Base-by-base conservation (phyloP, 75 land plant species). In the Azolla pinnata region DNA sequence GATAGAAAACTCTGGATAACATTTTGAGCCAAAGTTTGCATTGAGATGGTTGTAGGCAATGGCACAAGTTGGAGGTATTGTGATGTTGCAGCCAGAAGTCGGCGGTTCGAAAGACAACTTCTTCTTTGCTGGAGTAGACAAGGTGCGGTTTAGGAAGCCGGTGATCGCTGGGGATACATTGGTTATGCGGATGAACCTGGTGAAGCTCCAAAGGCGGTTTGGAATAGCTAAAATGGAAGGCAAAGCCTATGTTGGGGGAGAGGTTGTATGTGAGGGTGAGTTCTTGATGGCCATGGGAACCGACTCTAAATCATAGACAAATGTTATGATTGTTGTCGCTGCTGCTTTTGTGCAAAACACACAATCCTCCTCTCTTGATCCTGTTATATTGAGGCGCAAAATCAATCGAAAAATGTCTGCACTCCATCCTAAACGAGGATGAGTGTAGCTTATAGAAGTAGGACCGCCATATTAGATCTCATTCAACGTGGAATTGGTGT, bases 201-300 rank as follows among this genome's bases (percentile, higher is more conserved):
- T 80, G 24, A 92, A 92, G 74, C 63, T 89, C 19, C 84, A 83
- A 29, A 86, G 75, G 56, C 65, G 84, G 10, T 85, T 81, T 73
- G 97, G 90, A 44, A 86, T 93, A 25, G 96, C 90, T 10, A 93
- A 86, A 64, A 89, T 92, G 97, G 97, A 92, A 65, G 97, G 97
- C 8, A 85, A 85, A 52, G 97, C 97, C 29, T 92, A 83, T 67
- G 98, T 93, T 55, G 96, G 96, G 17, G 87, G 90, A 0, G 96
- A 88, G 10, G 66, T 93, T 2, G 98, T 89, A 9, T 93, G 98
- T 57, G 96, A 93, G 60, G 98, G 98, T 17, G 96, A 93, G 61
- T 93, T 93, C 51, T 44, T 89, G 73, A 75, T 93, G 90, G 98
- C 98, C 27, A 73, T 68, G 32, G 98, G 97, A 12, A 63, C 65